Evolutionary conservation across 2,329 filamentous ascomycete species (phyloP).

Genomic region (Sporothrix sp.): DNA sequence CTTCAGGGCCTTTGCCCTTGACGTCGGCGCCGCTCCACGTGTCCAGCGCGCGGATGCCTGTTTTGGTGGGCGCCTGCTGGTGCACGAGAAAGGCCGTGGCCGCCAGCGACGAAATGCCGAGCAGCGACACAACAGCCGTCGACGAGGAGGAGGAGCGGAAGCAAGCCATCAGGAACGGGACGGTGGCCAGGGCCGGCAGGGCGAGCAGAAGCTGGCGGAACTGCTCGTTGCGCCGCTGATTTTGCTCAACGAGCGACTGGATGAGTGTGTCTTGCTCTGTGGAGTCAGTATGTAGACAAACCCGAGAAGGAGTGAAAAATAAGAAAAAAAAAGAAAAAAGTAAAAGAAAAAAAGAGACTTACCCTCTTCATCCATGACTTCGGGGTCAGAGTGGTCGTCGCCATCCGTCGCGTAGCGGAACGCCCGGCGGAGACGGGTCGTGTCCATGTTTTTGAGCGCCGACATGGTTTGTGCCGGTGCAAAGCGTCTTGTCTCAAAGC

Average conservation of each 20-base stretch:
- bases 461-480: not conserved
- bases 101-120: constrained; percentile 53
- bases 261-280: constrained; percentile 59
- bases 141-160: constrained; percentile 21
- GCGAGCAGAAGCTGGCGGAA: constrained; percentile 46
- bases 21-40: constrained; percentile 27
- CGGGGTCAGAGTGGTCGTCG: constrained; percentile 43
- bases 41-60: constrained; percentile 44
- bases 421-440: constrained; percentile 60
- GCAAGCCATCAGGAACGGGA: constrained; percentile 25
- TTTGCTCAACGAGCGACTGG: constrained; percentile 40
- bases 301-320: too few species aligned
- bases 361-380: constrained; percentile 70
- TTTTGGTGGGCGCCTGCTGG: constrained; percentile 42
- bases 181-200: constrained; percentile 31
- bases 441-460: constrained; percentile 14
- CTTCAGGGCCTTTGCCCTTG: constrained; percentile 15
- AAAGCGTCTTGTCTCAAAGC: not conserved
- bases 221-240: constrained; percentile 47
- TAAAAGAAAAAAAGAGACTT: constrained; percentile 15
- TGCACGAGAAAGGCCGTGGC: constrained; percentile 53
- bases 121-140: constrained; percentile 36
- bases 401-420: constrained; percentile 64
- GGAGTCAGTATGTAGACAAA: too few species aligned
- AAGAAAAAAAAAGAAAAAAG: too few species aligned